Conservation (phyloP, 2,329 filamentous ascomycete species). For the Pseudocercospora ulei region DNA sequence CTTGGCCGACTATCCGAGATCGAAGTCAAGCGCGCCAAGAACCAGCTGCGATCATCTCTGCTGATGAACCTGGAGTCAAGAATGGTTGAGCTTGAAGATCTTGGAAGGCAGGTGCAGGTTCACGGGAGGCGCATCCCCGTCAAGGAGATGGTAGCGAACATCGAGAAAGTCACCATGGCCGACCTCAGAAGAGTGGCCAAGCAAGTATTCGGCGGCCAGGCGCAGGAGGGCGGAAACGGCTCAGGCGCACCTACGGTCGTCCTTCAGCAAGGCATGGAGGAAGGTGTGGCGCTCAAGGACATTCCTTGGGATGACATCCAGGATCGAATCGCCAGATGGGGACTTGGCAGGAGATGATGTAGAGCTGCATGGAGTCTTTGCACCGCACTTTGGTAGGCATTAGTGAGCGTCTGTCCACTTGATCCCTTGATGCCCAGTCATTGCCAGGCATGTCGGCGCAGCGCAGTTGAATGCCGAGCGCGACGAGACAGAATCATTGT, state of each 20-base stretch:
- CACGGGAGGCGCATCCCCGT: conserved; percentile 87
- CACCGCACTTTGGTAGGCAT: not conserved
- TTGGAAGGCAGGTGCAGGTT: conserved; percentile 92
- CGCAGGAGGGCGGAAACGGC: conserved; percentile 64
- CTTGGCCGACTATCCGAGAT: conserved; percentile 59
- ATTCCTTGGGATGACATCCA: conserved; percentile 86
- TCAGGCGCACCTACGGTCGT: conserved; percentile 90
- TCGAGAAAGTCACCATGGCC: conserved; percentile 67
- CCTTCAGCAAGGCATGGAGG: conserved; percentile 75
- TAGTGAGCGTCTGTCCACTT: conserved; percentile 2
- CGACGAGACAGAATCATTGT: no score
- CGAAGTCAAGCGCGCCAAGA: conserved; percentile 90
- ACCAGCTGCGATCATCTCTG: conserved; percentile 79
- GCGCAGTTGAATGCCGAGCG: no score
- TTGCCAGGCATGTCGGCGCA: no score
- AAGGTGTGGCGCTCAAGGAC: conserved; percentile 56
- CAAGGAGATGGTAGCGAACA: conserved; percentile 80
- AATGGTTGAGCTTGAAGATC: conserved; percentile 95
- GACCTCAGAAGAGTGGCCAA: conserved; percentile 76
- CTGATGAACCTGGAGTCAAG: conserved; percentile 96
- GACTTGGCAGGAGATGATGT: conserved; percentile 54
- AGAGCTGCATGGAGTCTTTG: not conserved
- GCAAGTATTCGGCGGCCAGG: conserved; percentile 65
- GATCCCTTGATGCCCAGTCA: not conserved
- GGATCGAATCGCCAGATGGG: conserved; percentile 72